Conservation (phyloP, 345 rosid genomes). For the Gossypium sturtianum region DNA sequence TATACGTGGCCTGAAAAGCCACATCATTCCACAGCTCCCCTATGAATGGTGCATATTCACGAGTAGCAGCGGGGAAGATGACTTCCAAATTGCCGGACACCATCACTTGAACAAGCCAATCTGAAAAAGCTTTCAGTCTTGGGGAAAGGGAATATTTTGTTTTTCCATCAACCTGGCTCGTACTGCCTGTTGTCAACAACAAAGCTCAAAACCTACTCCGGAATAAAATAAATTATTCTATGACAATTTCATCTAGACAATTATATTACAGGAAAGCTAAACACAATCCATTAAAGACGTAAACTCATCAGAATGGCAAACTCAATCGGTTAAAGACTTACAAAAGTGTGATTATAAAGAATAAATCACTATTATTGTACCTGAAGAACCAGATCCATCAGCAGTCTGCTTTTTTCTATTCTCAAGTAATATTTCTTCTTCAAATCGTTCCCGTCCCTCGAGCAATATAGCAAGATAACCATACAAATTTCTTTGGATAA, state of each 20-base stretch:
- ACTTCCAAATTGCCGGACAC: slow-evolving; percentile 66
- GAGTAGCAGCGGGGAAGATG: slow-evolving; percentile 53
- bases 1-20: slow-evolving; percentile 79
- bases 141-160: slow-evolving; percentile 44
- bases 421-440: slow-evolving; percentile 39
- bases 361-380: slow-evolving; percentile 19
- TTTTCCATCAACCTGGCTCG: slow-evolving; percentile 27
- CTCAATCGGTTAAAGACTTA: no score
- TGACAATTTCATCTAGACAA: neutral
- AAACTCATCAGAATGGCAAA: neutral
- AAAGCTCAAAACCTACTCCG: neutral
- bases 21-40: slow-evolving; percentile 73
- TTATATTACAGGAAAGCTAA: neutral
- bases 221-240: neutral
- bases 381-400: slow-evolving; percentile 43
- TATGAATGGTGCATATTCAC: slow-evolving; percentile 59
- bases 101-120: slow-evolving; percentile 66
- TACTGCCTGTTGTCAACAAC: slow-evolving; percentile 19
- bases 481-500: slow-evolving; percentile 76
- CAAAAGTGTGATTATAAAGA: neutral
- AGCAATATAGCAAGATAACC: slow-evolving; percentile 71
- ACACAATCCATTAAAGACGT: neutral
- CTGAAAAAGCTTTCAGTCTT: slow-evolving; percentile 58
- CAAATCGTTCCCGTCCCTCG: slow-evolving; percentile 60
- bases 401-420: slow-evolving; percentile 31